Evolutionary conservation across 129 eudicot genomes (phyloP).

Genomic region (Pittosporum tobira): DNA sequence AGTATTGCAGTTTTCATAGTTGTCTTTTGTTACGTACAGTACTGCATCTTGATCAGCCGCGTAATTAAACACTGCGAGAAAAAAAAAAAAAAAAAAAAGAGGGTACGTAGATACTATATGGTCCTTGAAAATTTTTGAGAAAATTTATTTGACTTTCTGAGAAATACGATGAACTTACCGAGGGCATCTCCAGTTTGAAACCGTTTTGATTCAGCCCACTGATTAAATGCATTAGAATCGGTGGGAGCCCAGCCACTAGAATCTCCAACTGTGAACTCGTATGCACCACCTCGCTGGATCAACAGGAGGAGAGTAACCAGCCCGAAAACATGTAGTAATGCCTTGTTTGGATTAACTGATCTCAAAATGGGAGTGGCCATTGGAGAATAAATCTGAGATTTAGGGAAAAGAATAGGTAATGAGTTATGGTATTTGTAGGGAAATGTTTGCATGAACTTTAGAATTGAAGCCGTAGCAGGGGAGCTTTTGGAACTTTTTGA

Average conservation of each 20-base stretch:
- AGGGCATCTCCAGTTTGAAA: conserved; percentile 60
- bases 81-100: conserved; percentile 1
- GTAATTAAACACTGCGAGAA: conserved; percentile 51
- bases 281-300: conserved; percentile 38
- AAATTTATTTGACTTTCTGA: too few species aligned
- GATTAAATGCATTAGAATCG: conserved; percentile 39
- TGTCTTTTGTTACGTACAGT: conserved; percentile 55
- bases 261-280: conserved; percentile 73
- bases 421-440: conserved; percentile 52
- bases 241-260: conserved; percentile 55
- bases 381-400: conserved; percentile 9
- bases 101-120: too few species aligned
- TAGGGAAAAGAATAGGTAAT: background rate
- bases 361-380: conserved; percentile 31
- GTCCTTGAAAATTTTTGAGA: too few species aligned
- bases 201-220: conserved; percentile 66
- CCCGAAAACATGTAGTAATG: conserved; percentile 11
- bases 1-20: conserved; percentile 40
- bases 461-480: conserved; percentile 34
- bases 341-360: conserved; percentile 21
- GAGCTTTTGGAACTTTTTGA: conserved; percentile 33
- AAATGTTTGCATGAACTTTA: conserved; percentile 19
- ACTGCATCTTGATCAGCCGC: conserved; percentile 55
- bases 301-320: conserved; percentile 38
- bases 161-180: conserved; percentile 45